phyloP scores from a whole-genome alignment of 345 rosid species.

The Nephelium lappaceum region DNA sequence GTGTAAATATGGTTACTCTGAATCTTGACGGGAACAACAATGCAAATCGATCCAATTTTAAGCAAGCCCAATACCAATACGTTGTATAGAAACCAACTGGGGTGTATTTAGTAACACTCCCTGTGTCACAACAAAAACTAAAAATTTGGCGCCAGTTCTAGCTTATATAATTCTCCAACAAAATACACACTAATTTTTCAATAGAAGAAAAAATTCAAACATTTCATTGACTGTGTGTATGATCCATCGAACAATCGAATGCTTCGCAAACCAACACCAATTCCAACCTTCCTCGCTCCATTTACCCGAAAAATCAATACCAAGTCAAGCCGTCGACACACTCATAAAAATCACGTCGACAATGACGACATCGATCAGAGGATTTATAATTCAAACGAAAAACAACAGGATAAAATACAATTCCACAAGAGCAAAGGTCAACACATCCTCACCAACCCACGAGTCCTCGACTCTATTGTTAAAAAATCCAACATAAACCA shows the following conservation, averaged over 20 bases:
- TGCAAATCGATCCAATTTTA: no score
- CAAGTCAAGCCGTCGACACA: slow-evolving; percentile 21
- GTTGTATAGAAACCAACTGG: background rate
- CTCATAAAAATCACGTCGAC: slow-evolving; percentile 13
- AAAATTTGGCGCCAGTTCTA: background rate
- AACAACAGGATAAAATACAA: slow-evolving; percentile 38
- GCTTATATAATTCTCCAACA: no score
- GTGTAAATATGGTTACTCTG: no score
- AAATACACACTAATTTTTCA: no score
- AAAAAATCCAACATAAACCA: slow-evolving; percentile 51
- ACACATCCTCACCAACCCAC: slow-evolving; percentile 81
- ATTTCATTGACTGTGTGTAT: background rate
- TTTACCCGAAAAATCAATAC: slow-evolving; percentile 28
- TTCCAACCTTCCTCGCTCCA: slow-evolving; percentile 16
- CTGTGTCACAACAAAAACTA: background rate
- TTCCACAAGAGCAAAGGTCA: slow-evolving; percentile 87
- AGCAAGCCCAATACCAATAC: background rate
- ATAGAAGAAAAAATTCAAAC: no score
- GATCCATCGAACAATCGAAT: slow-evolving; percentile 16
- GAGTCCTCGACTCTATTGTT: slow-evolving; percentile 75
- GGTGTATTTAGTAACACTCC: background rate
- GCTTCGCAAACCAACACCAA: slow-evolving; percentile 19
- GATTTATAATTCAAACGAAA: slow-evolving; percentile 9
- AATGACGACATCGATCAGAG: slow-evolving; percentile 10
- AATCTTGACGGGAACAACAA: no score